These are phyloP conservation scores for Lecanicillium sp. DNA, from an alignment of 2,329 filamentous ascomycete species.

Conservation along the genomic window DNA sequence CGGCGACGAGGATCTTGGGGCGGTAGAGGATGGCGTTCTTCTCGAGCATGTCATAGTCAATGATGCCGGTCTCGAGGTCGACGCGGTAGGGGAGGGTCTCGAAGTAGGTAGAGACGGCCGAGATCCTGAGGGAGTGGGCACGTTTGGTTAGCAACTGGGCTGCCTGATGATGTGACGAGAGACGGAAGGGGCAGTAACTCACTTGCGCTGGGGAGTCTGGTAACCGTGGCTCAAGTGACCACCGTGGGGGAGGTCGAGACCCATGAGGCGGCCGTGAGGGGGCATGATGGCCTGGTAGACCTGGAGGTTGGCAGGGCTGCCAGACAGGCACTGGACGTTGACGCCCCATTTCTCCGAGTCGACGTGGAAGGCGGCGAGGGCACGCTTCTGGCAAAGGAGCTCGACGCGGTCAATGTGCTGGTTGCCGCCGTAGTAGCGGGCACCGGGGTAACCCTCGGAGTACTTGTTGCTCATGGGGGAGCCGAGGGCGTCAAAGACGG, in stretches of 20 bases:
- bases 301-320: conserved; percentile 93
- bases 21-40: conserved; percentile 88
- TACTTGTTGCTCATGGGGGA: conserved; percentile 98
- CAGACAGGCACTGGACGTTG: conserved; percentile 91
- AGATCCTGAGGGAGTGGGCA: conserved; percentile 59
- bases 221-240: conserved; percentile 96
- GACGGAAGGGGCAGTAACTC: conserved; percentile 23
- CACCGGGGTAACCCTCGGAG: conserved; percentile 96
- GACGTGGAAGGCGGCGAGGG: conserved; percentile 82
- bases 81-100: conserved; percentile 97
- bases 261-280: conserved; percentile 94
- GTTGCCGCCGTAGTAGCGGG: conserved; percentile 98
- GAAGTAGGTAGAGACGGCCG: conserved; percentile 96
- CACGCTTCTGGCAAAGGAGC: conserved; percentile 88
- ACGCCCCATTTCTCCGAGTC: conserved; percentile 92
- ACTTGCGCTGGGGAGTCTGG: conserved; percentile 91
- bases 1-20: conserved; percentile 91
- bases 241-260: conserved; percentile 87
- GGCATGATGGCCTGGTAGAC: conserved; percentile 97
- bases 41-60: conserved; percentile 91
- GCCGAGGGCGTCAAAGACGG: conserved; percentile 95
- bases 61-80: conserved; percentile 82
- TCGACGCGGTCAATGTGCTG: conserved; percentile 98
- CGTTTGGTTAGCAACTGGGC: conserved; percentile 3
- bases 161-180: background rate